These are phyloP conservation scores for Xylariaceae sp. DNA, from an alignment of 2,329 filamentous ascomycete genomes.

Conservation along the genomic window DNA sequence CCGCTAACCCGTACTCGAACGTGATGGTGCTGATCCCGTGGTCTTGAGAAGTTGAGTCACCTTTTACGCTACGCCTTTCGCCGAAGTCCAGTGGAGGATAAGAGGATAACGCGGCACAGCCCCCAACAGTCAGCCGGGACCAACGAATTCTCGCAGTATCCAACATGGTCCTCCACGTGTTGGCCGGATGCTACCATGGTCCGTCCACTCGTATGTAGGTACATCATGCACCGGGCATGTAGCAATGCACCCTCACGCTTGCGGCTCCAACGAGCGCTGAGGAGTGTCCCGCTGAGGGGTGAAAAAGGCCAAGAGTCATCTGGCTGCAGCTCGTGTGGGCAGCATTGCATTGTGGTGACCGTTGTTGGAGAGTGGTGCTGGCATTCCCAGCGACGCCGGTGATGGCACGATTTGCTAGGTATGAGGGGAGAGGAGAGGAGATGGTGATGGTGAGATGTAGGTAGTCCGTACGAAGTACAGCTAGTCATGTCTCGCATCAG, in stretches of 20 bases:
- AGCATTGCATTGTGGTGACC: neutral
- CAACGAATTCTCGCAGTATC: neutral
- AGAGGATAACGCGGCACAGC: neutral
- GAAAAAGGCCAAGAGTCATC: slow-evolving; percentile 1
- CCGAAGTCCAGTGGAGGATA: neutral
- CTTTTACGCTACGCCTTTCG: neutral
- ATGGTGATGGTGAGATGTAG: neutral
- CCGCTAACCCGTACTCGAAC: neutral
- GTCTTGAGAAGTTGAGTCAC: neutral
- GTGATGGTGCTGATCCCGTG: neutral
- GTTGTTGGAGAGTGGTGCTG: neutral
- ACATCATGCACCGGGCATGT: too few relatives aligned
- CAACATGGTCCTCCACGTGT: neutral
- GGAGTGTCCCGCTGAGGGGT: neutral
- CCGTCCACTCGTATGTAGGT: neutral
- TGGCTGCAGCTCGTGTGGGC: neutral
- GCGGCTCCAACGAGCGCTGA: neutral
- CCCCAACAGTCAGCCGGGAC: neutral
- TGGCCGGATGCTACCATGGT: neutral
- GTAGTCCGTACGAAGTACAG: neutral
- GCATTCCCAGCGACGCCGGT: neutral
- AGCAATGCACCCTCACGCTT: neutral
- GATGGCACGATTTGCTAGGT: too few relatives aligned
- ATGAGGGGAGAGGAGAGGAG: neutral
- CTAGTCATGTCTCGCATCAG: neutral